Evolutionary conservation across 2,329 filamentous ascomycete genomes (phyloP), one percentile per base, ranked within the genome.

Genomic region (Thelonectria olida): DNA sequence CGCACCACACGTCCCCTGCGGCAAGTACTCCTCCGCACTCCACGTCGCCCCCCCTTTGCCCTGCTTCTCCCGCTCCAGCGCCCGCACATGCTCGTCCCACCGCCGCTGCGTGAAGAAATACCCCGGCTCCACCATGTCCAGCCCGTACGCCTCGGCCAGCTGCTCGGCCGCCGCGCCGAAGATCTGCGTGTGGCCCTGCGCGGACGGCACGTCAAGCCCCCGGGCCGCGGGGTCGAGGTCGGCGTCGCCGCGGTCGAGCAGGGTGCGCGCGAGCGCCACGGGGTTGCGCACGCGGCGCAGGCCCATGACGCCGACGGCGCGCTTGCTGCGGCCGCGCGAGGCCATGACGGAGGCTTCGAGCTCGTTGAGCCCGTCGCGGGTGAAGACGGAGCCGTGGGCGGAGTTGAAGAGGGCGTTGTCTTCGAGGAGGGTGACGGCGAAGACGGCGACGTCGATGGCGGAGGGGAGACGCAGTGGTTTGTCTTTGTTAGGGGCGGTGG

Each of bases 281-380:
- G 93, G 93, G 73, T 96, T 93, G 67, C 89, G 89, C n/a, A 96
- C 90, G 41, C 83, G 86, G 6, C 83, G 84, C 13, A 97, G 75
- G 3, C 92, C 86, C 79, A 92, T 92, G 6, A 93, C 88, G 3
- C 92, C 92, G 0, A 92, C 91, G 15, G 89, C 92, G 34, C 92
- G 86, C 81, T 97, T 97, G 39, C 87, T 84, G 58, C 82, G 81
- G 0, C 90, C 90, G 25, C 84, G 83, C 2, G 90, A 91, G 0
- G 96, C 91, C 93, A 97, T 97, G 52, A 97, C 86, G 8, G 88
- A 92, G 2, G 92, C 92, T 78, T 97, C 93, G 63, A 97, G 88
- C 79, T 97, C 92, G 74, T 94, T 93, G 64, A 89, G 85, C 17
- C 93, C 94, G 66, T 90, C 89, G 51, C 89, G 87, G 1, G 92